A percentile compares a stretch with the other conserved stretches of the same genome.
These are phyloP conservation scores for Vanderwaltozyma polyspora DNA, from an alignment of 805 yeast species.

Conservation along the genomic window DNA sequence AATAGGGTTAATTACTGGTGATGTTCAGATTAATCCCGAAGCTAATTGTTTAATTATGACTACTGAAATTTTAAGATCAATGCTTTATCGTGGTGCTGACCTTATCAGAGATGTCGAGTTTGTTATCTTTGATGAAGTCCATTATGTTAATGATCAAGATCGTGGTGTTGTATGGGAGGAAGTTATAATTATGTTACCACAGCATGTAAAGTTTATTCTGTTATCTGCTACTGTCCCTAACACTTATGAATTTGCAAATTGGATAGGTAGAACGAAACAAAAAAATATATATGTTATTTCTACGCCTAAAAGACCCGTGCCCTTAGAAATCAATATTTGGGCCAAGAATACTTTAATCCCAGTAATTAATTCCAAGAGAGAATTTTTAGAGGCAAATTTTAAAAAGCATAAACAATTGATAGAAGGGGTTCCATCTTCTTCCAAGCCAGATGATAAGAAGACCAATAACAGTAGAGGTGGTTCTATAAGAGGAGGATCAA, in stretches of 20 bases:
- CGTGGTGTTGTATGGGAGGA: slow-evolving; percentile 99
- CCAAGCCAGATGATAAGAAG: slow-evolving; percentile 23
- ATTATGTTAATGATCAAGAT: slow-evolving; percentile 91
- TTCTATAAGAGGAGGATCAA: slow-evolving; percentile 15
- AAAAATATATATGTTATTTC: slow-evolving; percentile 94
- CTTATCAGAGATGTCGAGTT: slow-evolving; percentile 93
- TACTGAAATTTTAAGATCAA: slow-evolving; percentile 87
- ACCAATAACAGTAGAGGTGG: slow-evolving; percentile 15
- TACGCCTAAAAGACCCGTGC: slow-evolving; percentile 94
- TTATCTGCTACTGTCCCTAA: slow-evolving; percentile 98
- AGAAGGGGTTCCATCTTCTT: slow-evolving; percentile 29
- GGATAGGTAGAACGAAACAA: slow-evolving; percentile 97
- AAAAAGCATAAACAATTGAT: slow-evolving; percentile 45
- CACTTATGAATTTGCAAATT: slow-evolving; percentile 91
- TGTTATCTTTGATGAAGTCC: slow-evolving; percentile 96
- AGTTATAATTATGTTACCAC: slow-evolving; percentile 94
- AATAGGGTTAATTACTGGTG: slow-evolving; percentile 93
- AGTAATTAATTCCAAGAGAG: slow-evolving; percentile 62
- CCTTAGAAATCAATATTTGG: slow-evolving; percentile 78
- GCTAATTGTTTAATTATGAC: slow-evolving; percentile 97
- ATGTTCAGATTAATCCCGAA: slow-evolving; percentile 93
- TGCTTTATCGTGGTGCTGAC: slow-evolving; percentile 96
- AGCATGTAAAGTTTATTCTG: slow-evolving; percentile 83
- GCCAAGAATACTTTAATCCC: slow-evolving; percentile 65
- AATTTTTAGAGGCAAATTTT: slow-evolving; percentile 56